Percentiles rank a stretch among this genome's conserved stretches.
Evolutionary conservation across 73 alveolate species (phyloP).

Genomic region (Tetrahymena borealis): DNA sequence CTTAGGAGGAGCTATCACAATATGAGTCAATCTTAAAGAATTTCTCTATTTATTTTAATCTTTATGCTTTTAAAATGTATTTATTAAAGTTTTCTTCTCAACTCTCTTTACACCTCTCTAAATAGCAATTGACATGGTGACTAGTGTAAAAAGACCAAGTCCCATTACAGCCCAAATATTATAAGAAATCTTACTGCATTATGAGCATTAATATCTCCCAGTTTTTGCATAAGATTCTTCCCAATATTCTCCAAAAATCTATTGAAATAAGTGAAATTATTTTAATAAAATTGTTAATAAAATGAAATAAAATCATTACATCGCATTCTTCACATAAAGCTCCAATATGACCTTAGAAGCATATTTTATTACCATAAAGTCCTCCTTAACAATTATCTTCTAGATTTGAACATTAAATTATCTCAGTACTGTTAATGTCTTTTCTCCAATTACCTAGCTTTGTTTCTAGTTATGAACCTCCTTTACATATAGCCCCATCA

Average conservation of each 20-base stretch:
- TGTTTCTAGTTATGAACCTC: conserved; percentile 25
- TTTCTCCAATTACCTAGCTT: conserved; percentile 53
- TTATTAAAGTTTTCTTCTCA: too few species aligned
- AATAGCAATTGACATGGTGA: not conserved
- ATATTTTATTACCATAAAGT: not conserved
- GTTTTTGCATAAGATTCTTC: not conserved
- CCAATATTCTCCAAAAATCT: not conserved
- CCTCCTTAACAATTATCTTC: not conserved
- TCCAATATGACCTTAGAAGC: not conserved
- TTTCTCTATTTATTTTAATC: too few species aligned
- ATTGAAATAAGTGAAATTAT: not conserved
- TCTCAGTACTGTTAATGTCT: not conserved
- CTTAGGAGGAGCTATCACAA: too few species aligned
- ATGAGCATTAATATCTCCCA: not conserved
- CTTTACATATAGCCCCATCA: conserved; percentile 33
- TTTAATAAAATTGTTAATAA: not conserved
- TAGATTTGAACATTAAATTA: conserved; percentile 2
- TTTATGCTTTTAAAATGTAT: too few species aligned
- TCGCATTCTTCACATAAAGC: not conserved
- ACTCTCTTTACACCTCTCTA: not conserved
- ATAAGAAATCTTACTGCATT: not conserved
- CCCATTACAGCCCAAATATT: not conserved
- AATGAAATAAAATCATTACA: not conserved
- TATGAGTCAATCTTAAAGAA: too few species aligned
- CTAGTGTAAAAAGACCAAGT: not conserved